Base-by-base conservation (phyloP, 805 yeast genomes). In the Candida sithepensis region DNA sequence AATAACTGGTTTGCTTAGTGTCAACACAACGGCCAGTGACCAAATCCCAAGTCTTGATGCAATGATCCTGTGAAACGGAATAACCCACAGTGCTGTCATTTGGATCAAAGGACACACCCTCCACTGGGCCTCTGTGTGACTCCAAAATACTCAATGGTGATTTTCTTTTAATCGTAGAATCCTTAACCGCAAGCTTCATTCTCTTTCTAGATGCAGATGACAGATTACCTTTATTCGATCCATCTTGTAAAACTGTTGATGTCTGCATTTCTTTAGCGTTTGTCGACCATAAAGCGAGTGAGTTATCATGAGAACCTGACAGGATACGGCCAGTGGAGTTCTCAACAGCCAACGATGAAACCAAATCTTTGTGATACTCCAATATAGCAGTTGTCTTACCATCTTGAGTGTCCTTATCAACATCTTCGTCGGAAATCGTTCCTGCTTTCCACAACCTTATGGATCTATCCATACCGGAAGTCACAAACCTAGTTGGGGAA, bases 11-110 rank as follows among this genome's bases (percentile, higher is more conserved):
- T 19, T 86, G 78, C 67, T 86, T 84, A 3, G 97, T 87, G 63
- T 90, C 97, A 24, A 94, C 85, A 58, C 89, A 81, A 54, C 88
- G 78, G 12, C 87, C 73, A 2, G 97, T 91, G 16, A 88, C 86
- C 59, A 94, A 73, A 73, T 94, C 99, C 98, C 98, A 94, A 0
- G 99, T 94, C 61, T 87, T 86, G 54, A 94, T 82, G 0, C 96
- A 82, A 65, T 94, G 99, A 70, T 94, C 98, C 65, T 90, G 97
- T 5, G 97, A 86, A 2, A 88, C 96, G 0, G 98, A 89, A 68
- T 94, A 92, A 10, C 85, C 96, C 4, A 92, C 96, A 0, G 95
- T 79, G 40, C 75, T 53, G 65, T 92, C 98, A 19, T 72, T 70
- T 3, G 72, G 62, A 60, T 88, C 96, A 63, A 90, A 88, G 13